Base-by-base conservation (phyloP, 2,329 filamentous ascomycete genomes). In the Cordyceps cicadae region DNA sequence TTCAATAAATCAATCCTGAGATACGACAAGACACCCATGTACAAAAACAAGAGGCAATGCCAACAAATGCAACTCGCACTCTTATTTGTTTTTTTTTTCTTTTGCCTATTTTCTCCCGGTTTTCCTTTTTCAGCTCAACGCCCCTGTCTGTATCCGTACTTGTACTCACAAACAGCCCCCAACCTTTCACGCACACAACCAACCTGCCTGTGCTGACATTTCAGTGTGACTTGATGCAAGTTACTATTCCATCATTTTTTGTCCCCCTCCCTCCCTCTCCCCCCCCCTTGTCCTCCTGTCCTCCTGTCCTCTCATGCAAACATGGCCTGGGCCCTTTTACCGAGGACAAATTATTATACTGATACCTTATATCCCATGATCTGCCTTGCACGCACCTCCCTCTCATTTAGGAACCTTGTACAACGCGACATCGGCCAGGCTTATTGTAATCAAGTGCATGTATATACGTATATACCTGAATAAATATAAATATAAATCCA, bases 371-470 rank as follows among this genome's bases (percentile, higher is more conserved):
- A 57, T 49, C 54, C 45, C 34, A 57, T 57, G 46, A 50, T 57
- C 34, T 14, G 21, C 21, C 46, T 57, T 41, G 9, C 32, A 57
- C 54, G 45, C 54, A 57, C 54, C 24, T 57, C 45, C 21, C 32
- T 57, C 54, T 57, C 19, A 32, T 57, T 57, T 41, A 12, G 32
- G 54, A 14, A 5, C 26, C n/a, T 17, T 26, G 54, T 50, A 45
- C 45, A 15, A 57, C 54, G 45, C 54, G 54, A 57, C 54, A 50
- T 49, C 54, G 54, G 21, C 32, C n/a, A 50, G 34, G 19, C 50
- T 50, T 57, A 57, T 50, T 24, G 4, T 24, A 24, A 24, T 24
- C 24, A 24, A 5, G 6, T 29, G 6, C 6, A 29, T 29, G 6
- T 29, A 29, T 29, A 29, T 29, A 29, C 26, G 50, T 57, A 57